Base-by-base conservation (phyloP, 2,329 filamentous ascomycete species). In the Lithohypha guttulata region DNA sequence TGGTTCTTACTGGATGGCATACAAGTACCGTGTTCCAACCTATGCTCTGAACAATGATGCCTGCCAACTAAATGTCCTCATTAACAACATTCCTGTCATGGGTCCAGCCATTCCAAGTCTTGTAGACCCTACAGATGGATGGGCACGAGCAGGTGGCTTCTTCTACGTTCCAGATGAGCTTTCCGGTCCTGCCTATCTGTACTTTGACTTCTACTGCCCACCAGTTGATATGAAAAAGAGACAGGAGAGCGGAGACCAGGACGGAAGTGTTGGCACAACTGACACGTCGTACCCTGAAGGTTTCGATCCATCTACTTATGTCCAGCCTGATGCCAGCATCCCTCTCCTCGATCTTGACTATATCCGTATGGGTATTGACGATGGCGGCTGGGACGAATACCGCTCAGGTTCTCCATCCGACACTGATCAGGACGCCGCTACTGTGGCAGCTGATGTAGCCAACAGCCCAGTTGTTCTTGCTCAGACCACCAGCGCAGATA, bases 331-430 rank as follows among this genome's bases (percentile, higher is more conserved):
- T 22, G 32, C 32, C 11, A 11, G 10, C 6, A 8, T 9, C 8
- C 28, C 26, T 20, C 36, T 39, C 15, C 36, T 39, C 9, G 36
- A 39, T 20, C 14, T 39, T 17, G 36, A 39, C 29, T 39, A 39
- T n/a, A 32, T 39, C 18, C 36, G 27, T 10, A 39, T 39, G 36
- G 36, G 36, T 39, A 28, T 39, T 10, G 36, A 39, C 13, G 36
- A 39, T 32, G 36, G 26, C 19, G 22, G 36, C 26, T 39, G 36
- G 36, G 19, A 15, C 21, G 15, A 39, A 23, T 39, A 28, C 34
- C 8, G 15, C 11, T 3, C 5, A 4, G 4, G 10, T 6, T 4
- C 13, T 10, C 34, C 34, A 5, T 4, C 33, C 11, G 6, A 27
- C 2, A 26, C 13, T 3, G 34, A 29, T 27, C 21, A 21, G n/a